phyloP scores from a whole-genome alignment of 495 filamentous ascomycete genomes.

The Neurospora pannonica region DNA sequence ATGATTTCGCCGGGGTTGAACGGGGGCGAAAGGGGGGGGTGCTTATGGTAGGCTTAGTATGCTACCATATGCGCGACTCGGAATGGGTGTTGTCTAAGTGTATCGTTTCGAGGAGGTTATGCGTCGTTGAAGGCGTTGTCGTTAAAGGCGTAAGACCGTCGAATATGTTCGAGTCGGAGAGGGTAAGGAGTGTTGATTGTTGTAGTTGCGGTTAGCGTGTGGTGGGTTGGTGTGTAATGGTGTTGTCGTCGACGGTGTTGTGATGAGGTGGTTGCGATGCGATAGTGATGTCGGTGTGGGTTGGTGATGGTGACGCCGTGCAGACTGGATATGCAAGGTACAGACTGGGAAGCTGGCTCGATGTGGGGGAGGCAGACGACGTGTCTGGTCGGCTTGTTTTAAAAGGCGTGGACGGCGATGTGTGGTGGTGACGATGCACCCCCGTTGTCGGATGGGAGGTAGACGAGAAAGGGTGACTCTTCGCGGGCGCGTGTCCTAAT shows the following conservation, averaged over 20 bases:
- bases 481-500: conserved; percentile 26
- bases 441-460: conserved; percentile 6
- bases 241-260: conserved; percentile 1
- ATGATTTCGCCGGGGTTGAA: conserved; percentile 24
- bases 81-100: conserved; percentile 1
- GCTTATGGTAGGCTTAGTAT: conserved; percentile 29
- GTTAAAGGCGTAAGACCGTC: not conserved
- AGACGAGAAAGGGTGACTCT: conserved; percentile 26
- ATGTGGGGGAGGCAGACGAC: not conserved
- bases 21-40: conserved; percentile 14
- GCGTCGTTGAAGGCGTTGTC: not conserved
- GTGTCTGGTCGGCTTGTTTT: not conserved
- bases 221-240: conserved; percentile 2
- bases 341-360: conserved; percentile 10
- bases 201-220: not conserved
- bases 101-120: not conserved
- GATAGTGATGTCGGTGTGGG: not conserved
- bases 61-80: conserved; percentile 24
- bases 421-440: conserved; percentile 5
- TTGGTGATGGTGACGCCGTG: conserved; percentile 5
- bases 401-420: not conserved
- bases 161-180: not conserved
- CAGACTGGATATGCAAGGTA: conserved; percentile 14
- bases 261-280: conserved; percentile 3
- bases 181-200: conserved; percentile 2